Conservation (phyloP, 345 rosid species). For the Boechera stricta region DNA sequence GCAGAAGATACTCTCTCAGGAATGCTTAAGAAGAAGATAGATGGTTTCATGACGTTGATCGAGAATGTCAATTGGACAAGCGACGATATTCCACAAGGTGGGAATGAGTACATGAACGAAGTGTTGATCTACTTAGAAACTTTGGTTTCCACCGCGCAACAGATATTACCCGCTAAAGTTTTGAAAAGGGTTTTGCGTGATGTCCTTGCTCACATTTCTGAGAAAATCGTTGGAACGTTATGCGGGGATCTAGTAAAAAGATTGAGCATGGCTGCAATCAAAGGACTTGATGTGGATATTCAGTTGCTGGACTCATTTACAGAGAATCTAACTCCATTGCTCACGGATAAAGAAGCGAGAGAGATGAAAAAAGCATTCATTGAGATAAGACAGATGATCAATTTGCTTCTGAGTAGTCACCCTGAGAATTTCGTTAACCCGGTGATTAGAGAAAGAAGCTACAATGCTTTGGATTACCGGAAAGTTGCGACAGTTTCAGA, state of each 20-base stretch:
- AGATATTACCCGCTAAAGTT: slow-evolving; percentile 80
- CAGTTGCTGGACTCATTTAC: slow-evolving; percentile 86
- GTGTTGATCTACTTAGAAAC: slow-evolving; percentile 90
- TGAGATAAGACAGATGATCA: slow-evolving; percentile 82
- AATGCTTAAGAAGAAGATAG: slow-evolving; percentile 84
- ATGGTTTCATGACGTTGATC: slow-evolving; percentile 85
- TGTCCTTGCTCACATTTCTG: slow-evolving; percentile 88
- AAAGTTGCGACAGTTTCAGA: slow-evolving; percentile 80
- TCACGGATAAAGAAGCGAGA: slow-evolving; percentile 75
- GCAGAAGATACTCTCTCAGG: slow-evolving; percentile 94
- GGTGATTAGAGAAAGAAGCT: slow-evolving; percentile 90
- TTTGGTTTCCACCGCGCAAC: slow-evolving; percentile 95
- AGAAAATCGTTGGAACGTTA: slow-evolving; percentile 69
- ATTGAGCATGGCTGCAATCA: slow-evolving; percentile 76
- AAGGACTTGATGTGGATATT: slow-evolving; percentile 83
- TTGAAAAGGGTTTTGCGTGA: slow-evolving; percentile 81
- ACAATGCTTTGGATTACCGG: slow-evolving; percentile 74
- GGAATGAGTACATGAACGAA: slow-evolving; percentile 96
- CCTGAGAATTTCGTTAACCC: slow-evolving; percentile 89
- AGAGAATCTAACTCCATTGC: slow-evolving; percentile 67
- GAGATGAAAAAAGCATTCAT: slow-evolving; percentile 83
- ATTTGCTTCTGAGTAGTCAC: slow-evolving; percentile 83
- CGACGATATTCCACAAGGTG: slow-evolving; percentile 76
- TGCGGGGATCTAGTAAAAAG: slow-evolving; percentile 83
- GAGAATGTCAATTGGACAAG: slow-evolving; percentile 98